Percentiles rank a stretch among this genome's conserved stretches.
phyloP scores from a whole-genome alignment of 139 green algal species.

The Closterium sp. region DNA sequence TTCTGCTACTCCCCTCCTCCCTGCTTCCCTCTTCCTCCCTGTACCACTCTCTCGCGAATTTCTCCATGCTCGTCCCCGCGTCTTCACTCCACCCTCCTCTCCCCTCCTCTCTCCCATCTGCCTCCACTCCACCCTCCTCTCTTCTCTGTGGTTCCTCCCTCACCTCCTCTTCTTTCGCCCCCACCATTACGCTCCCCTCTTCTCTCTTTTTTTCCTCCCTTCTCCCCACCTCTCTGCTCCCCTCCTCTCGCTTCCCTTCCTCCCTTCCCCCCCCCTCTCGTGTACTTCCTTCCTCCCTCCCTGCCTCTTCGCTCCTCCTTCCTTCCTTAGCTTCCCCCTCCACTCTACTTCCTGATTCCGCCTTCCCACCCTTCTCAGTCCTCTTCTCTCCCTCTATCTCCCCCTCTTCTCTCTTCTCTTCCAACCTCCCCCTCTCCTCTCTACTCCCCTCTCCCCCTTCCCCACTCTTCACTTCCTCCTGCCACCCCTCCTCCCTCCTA shows the following conservation, averaged over 20 bases:
- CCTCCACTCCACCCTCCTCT: no score
- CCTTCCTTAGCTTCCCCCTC: no score
- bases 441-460: background rate
- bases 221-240: background rate
- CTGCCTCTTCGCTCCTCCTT: background rate
- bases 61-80: background rate
- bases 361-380: background rate
- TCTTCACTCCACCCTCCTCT: background rate
- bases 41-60: background rate
- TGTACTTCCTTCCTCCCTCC: background rate
- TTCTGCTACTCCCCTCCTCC: background rate
- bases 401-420: background rate
- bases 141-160: background rate
- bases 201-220: background rate
- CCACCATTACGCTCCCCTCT: no score
- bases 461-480: background rate
- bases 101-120: background rate
- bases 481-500: background rate
- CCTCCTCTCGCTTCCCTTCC: background rate
- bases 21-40: background rate
- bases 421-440: no score
- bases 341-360: no score
- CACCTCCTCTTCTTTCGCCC: background rate
- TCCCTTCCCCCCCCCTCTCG: background rate
- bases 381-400: background rate